Conservation (phyloP, 192 early-diverging fungal genomes). For the Linnemannia exigua region DNA sequence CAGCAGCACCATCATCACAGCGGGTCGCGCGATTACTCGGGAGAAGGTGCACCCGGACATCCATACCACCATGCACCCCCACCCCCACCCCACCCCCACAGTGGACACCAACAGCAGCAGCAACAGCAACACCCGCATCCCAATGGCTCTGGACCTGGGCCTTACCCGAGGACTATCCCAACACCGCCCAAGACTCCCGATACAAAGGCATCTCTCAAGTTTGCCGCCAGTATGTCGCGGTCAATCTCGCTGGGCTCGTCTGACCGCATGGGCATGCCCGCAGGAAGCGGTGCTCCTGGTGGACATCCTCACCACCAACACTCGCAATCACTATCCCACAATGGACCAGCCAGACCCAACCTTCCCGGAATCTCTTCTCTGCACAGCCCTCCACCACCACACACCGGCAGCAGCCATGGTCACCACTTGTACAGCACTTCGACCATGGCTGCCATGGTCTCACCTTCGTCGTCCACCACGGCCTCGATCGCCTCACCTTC, state of each 20-base stretch:
- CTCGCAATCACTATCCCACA: neutral
- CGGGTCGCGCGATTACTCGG: slow-evolving; percentile 38
- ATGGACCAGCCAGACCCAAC: slow-evolving; percentile 34
- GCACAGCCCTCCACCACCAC: slow-evolving; percentile 26
- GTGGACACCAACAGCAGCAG: slow-evolving; percentile 5
- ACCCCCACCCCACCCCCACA: slow-evolving; percentile 4
- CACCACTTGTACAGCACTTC: slow-evolving; percentile 29
- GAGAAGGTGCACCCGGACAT: slow-evolving; percentile 1
- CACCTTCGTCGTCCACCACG: slow-evolving; percentile 24
- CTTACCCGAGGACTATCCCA: slow-evolving; percentile 39
- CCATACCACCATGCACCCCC: slow-evolving; percentile 1
- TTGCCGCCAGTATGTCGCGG: slow-evolving; percentile 48
- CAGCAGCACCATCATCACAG: slow-evolving; percentile 28
- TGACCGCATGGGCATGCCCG: slow-evolving; percentile 11
- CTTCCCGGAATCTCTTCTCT: slow-evolving; percentile 42
- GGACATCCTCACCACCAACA: slow-evolving; percentile 16
- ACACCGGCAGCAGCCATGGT: neutral
- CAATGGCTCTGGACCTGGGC: slow-evolving; percentile 15
- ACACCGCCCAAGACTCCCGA: slow-evolving; percentile 56
- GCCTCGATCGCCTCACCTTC: slow-evolving; percentile 14
- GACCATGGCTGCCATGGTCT: slow-evolving; percentile 20
- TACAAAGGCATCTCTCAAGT: slow-evolving; percentile 32
- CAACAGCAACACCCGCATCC: slow-evolving; percentile 36
- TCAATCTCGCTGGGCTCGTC: slow-evolving; percentile 43
- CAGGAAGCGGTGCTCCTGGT: neutral